Percentiles rank a stretch among this genome's conserved stretches.
phyloP scores from a whole-genome alignment of 805 yeast genomes.

The Ogataea corticis region DNA sequence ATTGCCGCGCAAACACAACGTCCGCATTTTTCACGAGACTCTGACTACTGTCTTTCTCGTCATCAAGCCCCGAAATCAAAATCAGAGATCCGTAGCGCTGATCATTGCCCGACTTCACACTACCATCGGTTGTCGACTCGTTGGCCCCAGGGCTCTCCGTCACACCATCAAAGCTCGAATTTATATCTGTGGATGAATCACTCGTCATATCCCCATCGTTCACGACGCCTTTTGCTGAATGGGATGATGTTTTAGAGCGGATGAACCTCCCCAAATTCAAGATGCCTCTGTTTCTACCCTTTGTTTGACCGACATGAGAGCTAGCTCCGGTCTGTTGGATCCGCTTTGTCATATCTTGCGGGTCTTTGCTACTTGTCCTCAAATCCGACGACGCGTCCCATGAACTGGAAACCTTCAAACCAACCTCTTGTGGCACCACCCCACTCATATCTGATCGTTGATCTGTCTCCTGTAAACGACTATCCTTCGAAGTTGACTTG shows the following conservation, averaged over 20 bases:
- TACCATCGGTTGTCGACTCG: too few relatives aligned
- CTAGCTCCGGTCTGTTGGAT: not conserved
- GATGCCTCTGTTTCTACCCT: constrained; percentile 9
- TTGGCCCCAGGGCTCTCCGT: not conserved
- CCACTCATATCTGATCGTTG: not conserved
- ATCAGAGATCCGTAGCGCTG: too few relatives aligned
- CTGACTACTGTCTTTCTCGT: too few relatives aligned
- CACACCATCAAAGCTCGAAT: constrained; percentile 7
- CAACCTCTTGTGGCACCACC: too few relatives aligned
- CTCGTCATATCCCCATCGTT: constrained; percentile 7
- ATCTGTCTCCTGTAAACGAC: not conserved
- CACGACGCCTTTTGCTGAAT: constrained; percentile 2
- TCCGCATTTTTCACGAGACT: too few relatives aligned
- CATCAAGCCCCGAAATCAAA: too few relatives aligned
- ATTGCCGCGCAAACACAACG: not conserved
- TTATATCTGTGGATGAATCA: constrained; percentile 13
- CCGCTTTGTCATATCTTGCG: not conserved
- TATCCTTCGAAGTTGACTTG: not conserved
- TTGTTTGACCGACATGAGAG: not conserved
- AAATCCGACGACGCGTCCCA: too few relatives aligned
- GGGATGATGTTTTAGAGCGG: constrained; percentile 3
- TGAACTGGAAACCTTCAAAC: too few relatives aligned
- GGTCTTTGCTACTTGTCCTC: not conserved
- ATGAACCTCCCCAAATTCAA: constrained; percentile 15
- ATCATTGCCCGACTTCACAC: too few relatives aligned